Evolutionary conservation across 441 rosid species (phyloP).

Genomic region (Flueggea neowawraea): DNA sequence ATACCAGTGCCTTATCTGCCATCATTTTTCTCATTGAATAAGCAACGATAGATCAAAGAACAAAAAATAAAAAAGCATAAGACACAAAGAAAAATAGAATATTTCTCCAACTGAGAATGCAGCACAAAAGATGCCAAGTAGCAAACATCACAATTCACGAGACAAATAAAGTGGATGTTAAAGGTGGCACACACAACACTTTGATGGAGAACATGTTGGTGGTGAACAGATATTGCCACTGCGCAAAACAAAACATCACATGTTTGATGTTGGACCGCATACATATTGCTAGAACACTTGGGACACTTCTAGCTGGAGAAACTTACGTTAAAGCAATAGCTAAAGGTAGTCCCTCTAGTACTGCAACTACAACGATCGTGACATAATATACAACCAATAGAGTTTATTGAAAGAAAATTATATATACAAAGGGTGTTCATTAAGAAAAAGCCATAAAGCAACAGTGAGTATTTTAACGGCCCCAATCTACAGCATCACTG

Average conservation of each 20-base stretch:
- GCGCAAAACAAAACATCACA: too few relatives aligned
- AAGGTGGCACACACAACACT: too few relatives aligned
- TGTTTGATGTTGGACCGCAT: not conserved
- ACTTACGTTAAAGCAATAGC: slow-evolving; percentile 97
- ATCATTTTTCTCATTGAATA: slow-evolving; percentile 99
- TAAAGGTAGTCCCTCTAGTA: slow-evolving; percentile 97
- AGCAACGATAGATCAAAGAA: slow-evolving; percentile 64
- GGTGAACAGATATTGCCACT: too few relatives aligned
- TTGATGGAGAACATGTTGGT: too few relatives aligned
- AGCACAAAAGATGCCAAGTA: too few relatives aligned
- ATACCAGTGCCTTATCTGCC: slow-evolving; percentile 97
- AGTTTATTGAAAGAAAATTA: slow-evolving; percentile 17
- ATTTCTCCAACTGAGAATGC: not conserved
- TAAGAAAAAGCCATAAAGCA: slow-evolving; percentile 52
- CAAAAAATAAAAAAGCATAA: slow-evolving; percentile 2
- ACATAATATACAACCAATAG: slow-evolving; percentile 47
- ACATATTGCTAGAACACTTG: not conserved
- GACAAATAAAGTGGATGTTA: too few relatives aligned
- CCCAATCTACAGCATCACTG: slow-evolving; percentile 65
- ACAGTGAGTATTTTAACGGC: slow-evolving; percentile 75
- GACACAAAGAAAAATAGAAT: slow-evolving; percentile 5
- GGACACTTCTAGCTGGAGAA: not conserved
- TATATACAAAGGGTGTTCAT: slow-evolving; percentile 6
- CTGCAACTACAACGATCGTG: slow-evolving; percentile 97
- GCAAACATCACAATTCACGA: too few relatives aligned